Conservation (phyloP, 768 basidiomycete genomes). For the Naganishia randhawae region DNA sequence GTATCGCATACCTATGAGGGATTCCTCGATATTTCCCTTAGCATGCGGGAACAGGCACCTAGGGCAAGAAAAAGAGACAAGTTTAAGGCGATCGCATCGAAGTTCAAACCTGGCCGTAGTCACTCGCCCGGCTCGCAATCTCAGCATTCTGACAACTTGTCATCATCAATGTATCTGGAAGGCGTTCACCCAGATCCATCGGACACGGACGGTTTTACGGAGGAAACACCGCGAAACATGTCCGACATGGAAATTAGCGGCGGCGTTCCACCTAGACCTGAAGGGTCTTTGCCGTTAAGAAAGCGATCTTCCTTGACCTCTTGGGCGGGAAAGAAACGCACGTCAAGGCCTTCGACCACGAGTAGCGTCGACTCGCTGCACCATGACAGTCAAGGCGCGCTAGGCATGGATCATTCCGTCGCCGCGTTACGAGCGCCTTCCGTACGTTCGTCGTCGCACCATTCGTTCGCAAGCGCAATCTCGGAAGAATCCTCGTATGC, state of each 20-base stretch:
- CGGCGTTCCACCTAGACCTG: not conserved
- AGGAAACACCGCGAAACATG: conserved; percentile 12
- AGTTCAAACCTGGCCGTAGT: conserved; percentile 55
- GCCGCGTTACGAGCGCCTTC: conserved; percentile 11
- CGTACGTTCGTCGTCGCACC: not conserved
- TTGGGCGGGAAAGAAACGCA: conserved; percentile 19
- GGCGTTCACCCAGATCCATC: conserved; percentile 26
- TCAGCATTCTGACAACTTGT: conserved; percentile 22
- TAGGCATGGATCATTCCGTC: conserved; percentile 9
- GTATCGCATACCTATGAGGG: conserved; percentile 89
- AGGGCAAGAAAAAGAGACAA: conserved; percentile 58
- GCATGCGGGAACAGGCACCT: conserved; percentile 60
- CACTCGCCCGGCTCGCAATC: conserved; percentile 23
- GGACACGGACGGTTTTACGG: conserved; percentile 9
- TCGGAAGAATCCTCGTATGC: conserved; percentile 22
- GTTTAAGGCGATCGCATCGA: conserved; percentile 69
- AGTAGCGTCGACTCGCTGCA: conserved; percentile 23
- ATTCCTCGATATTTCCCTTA: conserved; percentile 87
- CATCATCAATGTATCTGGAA: conserved; percentile 28
- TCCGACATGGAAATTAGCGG: conserved; percentile 57
- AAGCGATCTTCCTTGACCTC: conserved; percentile 24
- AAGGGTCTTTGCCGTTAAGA: conserved; percentile 11
- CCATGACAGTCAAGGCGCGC: not conserved
- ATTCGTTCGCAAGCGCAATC: not conserved
- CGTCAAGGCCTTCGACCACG: conserved; percentile 20